Percentiles rank a stretch among this genome's conserved stretches.
phyloP scores from a whole-genome alignment of 345 rosid species.

The Ceriops zippeliana region DNA sequence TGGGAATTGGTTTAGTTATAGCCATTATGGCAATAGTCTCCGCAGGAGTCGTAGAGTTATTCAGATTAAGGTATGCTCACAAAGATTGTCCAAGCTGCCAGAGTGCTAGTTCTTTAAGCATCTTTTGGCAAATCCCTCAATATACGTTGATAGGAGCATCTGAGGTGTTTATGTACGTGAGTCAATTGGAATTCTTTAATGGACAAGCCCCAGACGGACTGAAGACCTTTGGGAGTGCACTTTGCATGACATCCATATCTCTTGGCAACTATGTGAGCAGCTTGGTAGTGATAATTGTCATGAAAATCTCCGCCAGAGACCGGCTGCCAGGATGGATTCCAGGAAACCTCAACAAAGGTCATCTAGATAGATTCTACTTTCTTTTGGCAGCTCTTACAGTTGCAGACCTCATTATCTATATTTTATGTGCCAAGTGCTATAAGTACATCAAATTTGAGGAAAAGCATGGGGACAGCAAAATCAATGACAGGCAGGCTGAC shows the following conservation, averaged over 20 bases:
- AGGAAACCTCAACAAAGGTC: conserved; percentile 28
- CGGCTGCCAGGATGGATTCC: conserved; percentile 33
- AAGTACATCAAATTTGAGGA: conserved; percentile 11
- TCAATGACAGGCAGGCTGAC: background rate
- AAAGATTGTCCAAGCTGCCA: conserved; percentile 7
- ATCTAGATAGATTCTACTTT: conserved; percentile 29
- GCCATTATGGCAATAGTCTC: conserved; percentile 25
- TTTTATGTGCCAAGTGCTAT: conserved; percentile 26
- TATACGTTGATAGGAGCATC: conserved; percentile 33
- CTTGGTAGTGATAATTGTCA: conserved; percentile 25
- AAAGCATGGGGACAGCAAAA: background rate
- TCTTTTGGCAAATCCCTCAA: conserved; percentile 33
- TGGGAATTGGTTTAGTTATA: conserved; percentile 29
- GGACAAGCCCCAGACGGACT: conserved; percentile 33
- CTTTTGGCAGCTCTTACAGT: conserved; percentile 26
- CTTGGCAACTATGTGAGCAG: conserved; percentile 33
- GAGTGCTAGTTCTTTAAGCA: conserved; percentile 20
- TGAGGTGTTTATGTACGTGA: conserved; percentile 36
- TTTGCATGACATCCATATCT: conserved; percentile 35
- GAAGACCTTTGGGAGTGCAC: conserved; percentile 35
- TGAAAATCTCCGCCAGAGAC: conserved; percentile 24
- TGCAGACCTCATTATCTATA: conserved; percentile 19
- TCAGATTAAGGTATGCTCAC: conserved; percentile 16
- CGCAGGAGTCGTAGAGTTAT: conserved; percentile 27
- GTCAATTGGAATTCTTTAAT: conserved; percentile 33